Base-by-base conservation (phyloP, 2,329 filamentous ascomycete species). In the Mycosphaerella sp. region DNA sequence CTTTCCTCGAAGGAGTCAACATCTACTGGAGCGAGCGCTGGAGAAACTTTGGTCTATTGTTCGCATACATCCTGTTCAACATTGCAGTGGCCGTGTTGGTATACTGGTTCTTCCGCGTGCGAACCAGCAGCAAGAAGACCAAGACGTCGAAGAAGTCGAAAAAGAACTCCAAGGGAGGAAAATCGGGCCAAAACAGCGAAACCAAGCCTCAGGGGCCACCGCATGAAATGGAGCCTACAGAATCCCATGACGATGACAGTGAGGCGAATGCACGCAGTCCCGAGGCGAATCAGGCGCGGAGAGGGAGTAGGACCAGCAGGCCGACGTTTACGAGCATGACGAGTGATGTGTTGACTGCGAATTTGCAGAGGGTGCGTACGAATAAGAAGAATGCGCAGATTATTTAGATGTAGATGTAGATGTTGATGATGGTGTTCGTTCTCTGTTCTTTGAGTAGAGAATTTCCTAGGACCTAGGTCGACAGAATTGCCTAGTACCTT, bases 1-100 rank as follows among this genome's bases (percentile, higher is more conserved):
- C 71, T 32, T 80, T 74, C 66, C 64, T 81, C 39, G 63, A 64
- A 0, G 43, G 55, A 1, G 66, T 72, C 4, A 66, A 62, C 14
- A 75, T 75, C 44, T 66, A 66, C 51, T 80, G 70, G 61, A 55
- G 60, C 0, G 68, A 79, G 25, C 68, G 80, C 2, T 87, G 84
- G 84, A 74, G 84, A 50, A 86, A 88, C 63, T 87, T 81, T 52
- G 85, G 84, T 1, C 73, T 88, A 36, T 71, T 87, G 61, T 87
- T 82, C 78, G 81, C 73, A 0, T 88, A 78, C 59, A 76, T 87
- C 35, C 53, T 70, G 0, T 85, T 87, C 66, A 85, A 87, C 59
- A 75, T 85, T 35, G 67, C 68, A 35, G 70, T 75, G 2, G 81
- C 83, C 0, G 70, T 86, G 2, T 56, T 73, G 9, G 67, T 82